Evolutionary conservation across 148 eudicot genomes (phyloP), one percentile per base, ranked within the genome.

Genomic region (Heliamphora exappendiculata): DNA sequence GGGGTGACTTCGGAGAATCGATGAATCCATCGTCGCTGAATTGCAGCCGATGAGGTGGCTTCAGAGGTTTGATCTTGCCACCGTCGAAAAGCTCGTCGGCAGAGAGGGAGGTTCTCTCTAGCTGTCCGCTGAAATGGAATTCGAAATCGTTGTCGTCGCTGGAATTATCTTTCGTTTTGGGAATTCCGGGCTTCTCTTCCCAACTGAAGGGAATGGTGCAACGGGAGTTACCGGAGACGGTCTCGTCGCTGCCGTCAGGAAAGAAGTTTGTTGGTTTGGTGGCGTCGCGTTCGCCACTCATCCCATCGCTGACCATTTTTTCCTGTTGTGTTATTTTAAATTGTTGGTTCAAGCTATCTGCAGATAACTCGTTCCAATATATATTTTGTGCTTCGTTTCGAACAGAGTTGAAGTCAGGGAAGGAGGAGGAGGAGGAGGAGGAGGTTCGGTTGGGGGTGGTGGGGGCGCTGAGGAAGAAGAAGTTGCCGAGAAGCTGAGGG

Each of bases 381-480:
- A n/a, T n/a, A n/a, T n/a, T n/a, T n/a, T n/a, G n/a, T n/a, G n/a
- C n/a, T n/a, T n/a, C n/a, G n/a, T n/a, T n/a, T n/a, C n/a, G n/a
- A n/a, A n/a, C n/a, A n/a, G 64, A 50, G 53, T 13, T 17, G 36
- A 58, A 51, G 10, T 51, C 54, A 53, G 34, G 36, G 55, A 47
- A 36, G 26, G 63, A 51, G 57, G n/a, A n/a, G n/a, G n/a, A n/a
- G 50, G 12, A 47, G 50, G 33, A 71, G 57, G 78, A 45, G 72
- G 87, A 60, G 76, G 70, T n/a, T 50, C 84, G 79, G 36, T 66
- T n/a, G 42, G 91, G 88, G 81, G 85, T 81, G 68, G 85, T 70
- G 66, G 90, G 89, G 60, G 85, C 88, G 70, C 91, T 88, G 87
- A 80, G 87, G 87, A 83, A 88, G 87, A 83, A 84, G 76, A 75